Percentiles rank a stretch among this genome's conserved stretches.
Evolutionary conservation across 345 rosid species (phyloP).

Genomic region (Triadica sebifera): DNA sequence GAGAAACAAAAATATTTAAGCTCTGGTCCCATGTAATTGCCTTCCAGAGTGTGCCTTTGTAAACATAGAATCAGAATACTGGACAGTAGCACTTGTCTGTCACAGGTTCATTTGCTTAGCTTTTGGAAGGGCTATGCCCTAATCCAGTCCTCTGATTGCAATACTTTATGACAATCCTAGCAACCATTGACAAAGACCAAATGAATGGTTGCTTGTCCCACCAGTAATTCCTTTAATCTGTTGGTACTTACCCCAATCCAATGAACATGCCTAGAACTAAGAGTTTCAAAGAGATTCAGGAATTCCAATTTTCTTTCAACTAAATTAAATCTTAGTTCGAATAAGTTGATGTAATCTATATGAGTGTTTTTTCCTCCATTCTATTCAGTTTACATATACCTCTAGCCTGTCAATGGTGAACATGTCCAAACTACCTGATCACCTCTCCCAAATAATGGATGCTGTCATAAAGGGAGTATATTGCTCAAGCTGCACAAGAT

Average conservation of each 20-base stretch:
- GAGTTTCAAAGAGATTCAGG: too few relatives aligned
- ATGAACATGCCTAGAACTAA: too few relatives aligned
- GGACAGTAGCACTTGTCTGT: neutral
- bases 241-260: too few relatives aligned
- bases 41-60: neutral
- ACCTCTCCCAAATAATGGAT: neutral
- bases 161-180: neutral
- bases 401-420: neutral
- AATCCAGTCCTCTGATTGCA: neutral
- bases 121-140: neutral
- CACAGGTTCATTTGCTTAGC: constrained; percentile 8
- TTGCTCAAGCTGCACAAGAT: neutral
- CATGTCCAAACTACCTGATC: neutral
- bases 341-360: too few relatives aligned
- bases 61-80: neutral
- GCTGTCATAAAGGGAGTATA: neutral
- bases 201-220: too few relatives aligned
- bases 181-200: too few relatives aligned
- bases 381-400: too few relatives aligned
- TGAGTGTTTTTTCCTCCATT: too few relatives aligned
- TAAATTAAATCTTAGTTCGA: too few relatives aligned
- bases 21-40: neutral
- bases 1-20: neutral
- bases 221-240: too few relatives aligned
- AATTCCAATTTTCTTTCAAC: too few relatives aligned